Percentiles rank a stretch among this genome's conserved stretches.
Evolutionary conservation across 2,329 filamentous ascomycete genomes (phyloP).

Genomic region (Pestalotiopsis sp.): DNA sequence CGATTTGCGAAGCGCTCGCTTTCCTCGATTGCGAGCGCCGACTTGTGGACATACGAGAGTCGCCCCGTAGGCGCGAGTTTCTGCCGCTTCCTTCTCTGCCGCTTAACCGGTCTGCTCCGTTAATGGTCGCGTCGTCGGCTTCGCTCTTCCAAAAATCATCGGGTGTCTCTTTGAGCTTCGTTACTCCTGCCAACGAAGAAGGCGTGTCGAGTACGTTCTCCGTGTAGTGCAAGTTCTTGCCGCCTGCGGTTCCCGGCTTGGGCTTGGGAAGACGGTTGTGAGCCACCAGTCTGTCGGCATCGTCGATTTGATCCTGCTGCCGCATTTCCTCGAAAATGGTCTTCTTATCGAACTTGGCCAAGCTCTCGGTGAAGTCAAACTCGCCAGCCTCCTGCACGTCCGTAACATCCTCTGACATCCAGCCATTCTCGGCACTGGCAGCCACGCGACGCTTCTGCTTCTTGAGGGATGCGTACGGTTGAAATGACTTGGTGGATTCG

Average conservation of each 20-base stretch:
- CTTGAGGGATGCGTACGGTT: constrained; percentile 64
- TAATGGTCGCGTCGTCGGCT: constrained; percentile 60
- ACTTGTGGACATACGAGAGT: constrained; percentile 52
- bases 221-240: constrained; percentile 88
- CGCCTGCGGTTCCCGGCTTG: constrained; percentile 72
- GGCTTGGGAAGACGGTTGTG: constrained; percentile 72
- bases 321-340: constrained; percentile 90
- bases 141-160: constrained; percentile 75
- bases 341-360: constrained; percentile 94
- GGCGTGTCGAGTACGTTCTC: constrained; percentile 84
- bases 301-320: constrained; percentile 85
- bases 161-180: constrained; percentile 40
- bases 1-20: constrained; percentile 45
- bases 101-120: constrained; percentile 47
- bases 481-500: constrained; percentile 63
- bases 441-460: constrained; percentile 47
- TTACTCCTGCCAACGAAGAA: constrained; percentile 24
- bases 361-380: constrained; percentile 87
- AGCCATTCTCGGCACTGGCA: constrained; percentile 68
- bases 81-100: constrained; percentile 54
- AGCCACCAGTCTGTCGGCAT: constrained; percentile 85
- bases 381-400: constrained; percentile 93
- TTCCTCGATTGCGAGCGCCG: constrained; percentile 61
- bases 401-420: constrained; percentile 94
- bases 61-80: constrained; percentile 51